phyloP scores from a whole-genome alignment of 108 stramenopile species.

The Skeletonema grethae region DNA sequence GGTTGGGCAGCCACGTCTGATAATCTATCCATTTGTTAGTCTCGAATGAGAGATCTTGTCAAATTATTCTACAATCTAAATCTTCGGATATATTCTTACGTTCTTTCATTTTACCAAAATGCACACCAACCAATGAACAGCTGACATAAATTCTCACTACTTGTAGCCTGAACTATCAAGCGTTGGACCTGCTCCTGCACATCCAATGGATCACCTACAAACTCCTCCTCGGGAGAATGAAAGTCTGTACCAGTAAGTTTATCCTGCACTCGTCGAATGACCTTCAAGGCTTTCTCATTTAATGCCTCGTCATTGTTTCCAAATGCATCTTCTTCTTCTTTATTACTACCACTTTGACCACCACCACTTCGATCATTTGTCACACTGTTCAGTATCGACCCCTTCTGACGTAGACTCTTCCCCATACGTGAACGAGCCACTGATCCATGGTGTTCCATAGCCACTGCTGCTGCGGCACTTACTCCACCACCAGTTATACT shows the following conservation, averaged over 20 bases:
- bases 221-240: constrained; percentile 35
- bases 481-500: constrained; percentile 58
- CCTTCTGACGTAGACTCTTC: constrained; percentile 68
- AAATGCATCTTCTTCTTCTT: constrained; percentile 53
- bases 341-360: not conserved
- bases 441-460: constrained; percentile 45
- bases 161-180: constrained; percentile 95
- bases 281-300: constrained; percentile 96
- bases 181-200: constrained; percentile 96
- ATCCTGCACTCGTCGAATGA: constrained; percentile 95
- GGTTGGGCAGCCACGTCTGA: too few relatives aligned
- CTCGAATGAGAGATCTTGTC: not conserved
- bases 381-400: constrained; percentile 31
- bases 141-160: constrained; percentile 94
- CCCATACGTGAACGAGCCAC: constrained; percentile 68
- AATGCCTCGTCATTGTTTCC: constrained; percentile 75
- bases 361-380: not conserved
- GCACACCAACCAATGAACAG: constrained; percentile 98
- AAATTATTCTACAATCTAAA: too few relatives aligned
- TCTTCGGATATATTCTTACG: too few relatives aligned
- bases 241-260: constrained; percentile 98
- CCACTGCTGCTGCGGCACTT: constrained; percentile 40
- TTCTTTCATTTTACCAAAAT: constrained; percentile 74
- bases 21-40: too few relatives aligned
- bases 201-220: constrained; percentile 60